Base-by-base conservation (phyloP, 139 green algal genomes). In the Volvox africanus region DNA sequence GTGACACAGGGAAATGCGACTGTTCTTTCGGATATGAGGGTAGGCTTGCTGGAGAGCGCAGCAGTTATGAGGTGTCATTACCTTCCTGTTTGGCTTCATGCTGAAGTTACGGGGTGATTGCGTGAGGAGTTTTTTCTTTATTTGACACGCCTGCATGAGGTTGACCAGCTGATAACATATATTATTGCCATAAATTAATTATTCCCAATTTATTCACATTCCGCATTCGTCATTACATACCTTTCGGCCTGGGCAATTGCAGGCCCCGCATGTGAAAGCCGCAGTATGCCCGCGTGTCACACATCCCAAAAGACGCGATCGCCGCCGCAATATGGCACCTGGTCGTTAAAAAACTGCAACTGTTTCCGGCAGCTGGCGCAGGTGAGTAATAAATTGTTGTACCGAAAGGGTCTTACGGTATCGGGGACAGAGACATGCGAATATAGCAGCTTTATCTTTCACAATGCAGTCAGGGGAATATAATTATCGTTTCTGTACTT, bases 271-370 rank as follows among this genome's bases (percentile, higher is more conserved):
- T 89, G 84, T 69, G 26, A 28, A 37, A 37, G 75, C 12, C 68
- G 68, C 16, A 20, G 68, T 17, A 78, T 89, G 14, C 84, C 84
- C 36, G 84, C 84, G 26, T 89, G 84, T 65, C 84, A 89, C 68
- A 35, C 68, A 65, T 78, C 16, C 67, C 24, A 32, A 1, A 69
- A 68, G 55, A 30, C 13, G 14, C 50, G 37, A 0, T 80, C 68
- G 0, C 35, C 24, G 26, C 84, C 84, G 6, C 20, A 35, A 1
- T 89, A 89, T 35, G 84, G 84, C 84, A 71, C 28, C 32, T 81
- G 68, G 68, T 80, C 71, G 36, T 65, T 69, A 17, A 89, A 89
- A 69, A 89, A 89, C 36, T 89, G 84, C 65, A 35, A 85, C 37
- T 85, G 79, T 50, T 83, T 65, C 35, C 77, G 77, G 30, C 77